Conservation (phyloP, 2,329 filamentous ascomycete species). For the Cladosporium austrohemisphaericum region DNA sequence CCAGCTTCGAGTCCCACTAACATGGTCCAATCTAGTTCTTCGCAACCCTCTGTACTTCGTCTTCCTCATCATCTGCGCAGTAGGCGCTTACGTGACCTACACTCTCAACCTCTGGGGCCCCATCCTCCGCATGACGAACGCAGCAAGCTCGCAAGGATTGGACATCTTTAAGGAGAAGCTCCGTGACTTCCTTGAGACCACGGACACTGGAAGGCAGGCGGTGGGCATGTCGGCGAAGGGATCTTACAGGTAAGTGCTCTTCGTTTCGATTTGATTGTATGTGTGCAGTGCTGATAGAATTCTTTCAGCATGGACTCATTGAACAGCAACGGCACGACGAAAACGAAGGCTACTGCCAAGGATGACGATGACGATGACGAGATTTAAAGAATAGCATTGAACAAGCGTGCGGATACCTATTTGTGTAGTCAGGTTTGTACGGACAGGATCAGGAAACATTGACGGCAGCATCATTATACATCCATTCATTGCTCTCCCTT, state of each 20-base stretch:
- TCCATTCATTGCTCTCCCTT: no score
- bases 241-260: constrained; percentile 36
- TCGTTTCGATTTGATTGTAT: not conserved
- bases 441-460: constrained; percentile 1
- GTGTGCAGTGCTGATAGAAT: constrained; percentile 12
- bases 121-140: constrained; percentile 91
- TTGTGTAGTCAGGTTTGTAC: constrained; percentile 12
- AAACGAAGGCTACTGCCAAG: constrained; percentile 23
- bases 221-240: constrained; percentile 62
- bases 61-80: constrained; percentile 71
- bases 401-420: constrained; percentile 9
- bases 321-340: constrained; percentile 43
- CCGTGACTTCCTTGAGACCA: constrained; percentile 81
- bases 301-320: constrained; percentile 36
- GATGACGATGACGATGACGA: constrained; percentile 36
- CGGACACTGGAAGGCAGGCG: constrained; percentile 79
- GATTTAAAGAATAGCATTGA: constrained; percentile 25
- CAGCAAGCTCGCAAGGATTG: constrained; percentile 77
- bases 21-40: constrained; percentile 61
- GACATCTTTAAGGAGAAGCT: constrained; percentile 90
- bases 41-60: constrained; percentile 93
- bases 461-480: constrained; percentile 1
- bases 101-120: constrained; percentile 93
- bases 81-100: constrained; percentile 84
- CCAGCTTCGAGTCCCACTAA: constrained; percentile 12